Evolutionary conservation across 129 eudicot genomes (phyloP), one percentile per base, ranked within the genome.

Genomic region (Smallanthus sonchifolius): DNA sequence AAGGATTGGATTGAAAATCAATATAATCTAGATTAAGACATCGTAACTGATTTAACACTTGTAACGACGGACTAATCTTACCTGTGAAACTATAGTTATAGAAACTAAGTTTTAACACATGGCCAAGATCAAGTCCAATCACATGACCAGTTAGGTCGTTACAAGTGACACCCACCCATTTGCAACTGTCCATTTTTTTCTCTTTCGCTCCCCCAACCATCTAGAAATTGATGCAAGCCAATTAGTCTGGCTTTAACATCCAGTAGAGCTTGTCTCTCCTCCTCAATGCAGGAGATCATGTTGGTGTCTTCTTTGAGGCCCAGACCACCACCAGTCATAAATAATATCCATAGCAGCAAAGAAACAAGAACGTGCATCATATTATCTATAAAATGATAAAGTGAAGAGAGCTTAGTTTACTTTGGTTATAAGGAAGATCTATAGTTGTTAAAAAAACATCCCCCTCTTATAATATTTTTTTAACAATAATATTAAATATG

Each of bases 81-180:
- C 84, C 84, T 24, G 0, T 14, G 7, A 72, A 7, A 16, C 2
- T 32, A 28, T 8, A 13, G 7, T 38, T 2, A 10, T 55, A n/a
- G 66, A 85, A 83, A 76, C 67, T 5, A 42, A 84, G 70, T 2
- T 0, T 19, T 7, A 35, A 60, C 13, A 85, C 84, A 62, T 75
- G 84, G 67, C 82, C 72, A 2, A 24, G 30, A 24, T 24, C 30
- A 24, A 24, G 30, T 24, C 30, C 30, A 24, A 24, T 24, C 30
- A 24, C 30, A 62, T 75, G 84, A 72, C 82, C 72, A 1, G 81
- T 81, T 24, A 3, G 38, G 52, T 76, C 37, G 74, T 68, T 34
- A 56, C 92, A 81, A 0, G 2, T 4, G 47, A 86, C 73, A 2
- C 84, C 82, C 3, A 8, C 38, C 88, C 88, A 83, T 70, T 35